Conservation (phyloP, 208 protist species). For the Trypanosoma scelopori region DNA sequence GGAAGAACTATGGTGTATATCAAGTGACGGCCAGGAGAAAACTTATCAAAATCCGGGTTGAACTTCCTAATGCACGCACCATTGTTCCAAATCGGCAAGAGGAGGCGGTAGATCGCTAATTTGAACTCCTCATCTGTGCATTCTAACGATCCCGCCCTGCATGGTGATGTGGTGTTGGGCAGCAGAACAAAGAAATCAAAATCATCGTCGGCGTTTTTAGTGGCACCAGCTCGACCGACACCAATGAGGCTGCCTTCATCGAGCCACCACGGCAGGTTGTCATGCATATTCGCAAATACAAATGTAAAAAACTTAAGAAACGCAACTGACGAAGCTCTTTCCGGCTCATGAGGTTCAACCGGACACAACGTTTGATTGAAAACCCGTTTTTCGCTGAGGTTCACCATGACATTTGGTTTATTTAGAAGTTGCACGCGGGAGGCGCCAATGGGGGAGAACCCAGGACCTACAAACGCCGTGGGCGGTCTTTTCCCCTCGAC, state of each 20-base stretch:
- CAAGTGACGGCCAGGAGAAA: conserved; percentile 23
- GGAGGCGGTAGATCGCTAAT: conserved; percentile 25
- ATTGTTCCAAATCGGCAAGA: conserved; percentile 21
- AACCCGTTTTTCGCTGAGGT: not conserved
- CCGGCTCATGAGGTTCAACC: conserved; percentile 1
- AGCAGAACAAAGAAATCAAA: conserved; percentile 42
- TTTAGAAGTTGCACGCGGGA: conserved; percentile 2
- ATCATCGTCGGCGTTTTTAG: conserved; percentile 34
- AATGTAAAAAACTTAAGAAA: conserved; percentile 21
- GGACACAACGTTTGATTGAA: conserved; percentile 8
- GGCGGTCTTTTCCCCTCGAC: too few species aligned
- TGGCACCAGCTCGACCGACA: conserved; percentile 21
- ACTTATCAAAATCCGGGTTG: conserved; percentile 25
- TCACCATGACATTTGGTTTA: conserved; percentile 12
- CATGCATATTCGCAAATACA: conserved; percentile 13
- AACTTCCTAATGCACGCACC: conserved; percentile 31
- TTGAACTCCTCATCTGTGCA: conserved; percentile 27
- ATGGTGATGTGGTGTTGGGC: conserved; percentile 19
- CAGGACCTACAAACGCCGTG: too few species aligned
- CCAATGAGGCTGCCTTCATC: conserved; percentile 40
- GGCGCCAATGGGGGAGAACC: conserved; percentile 2
- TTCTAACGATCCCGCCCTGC: conserved; percentile 9
- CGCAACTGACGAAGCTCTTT: not conserved
- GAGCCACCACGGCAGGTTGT: conserved; percentile 33
- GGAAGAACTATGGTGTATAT: conserved; percentile 18